phyloP scores from a whole-genome alignment of 768 basidiomycete species.

The Phlegmacium glaucopus region DNA sequence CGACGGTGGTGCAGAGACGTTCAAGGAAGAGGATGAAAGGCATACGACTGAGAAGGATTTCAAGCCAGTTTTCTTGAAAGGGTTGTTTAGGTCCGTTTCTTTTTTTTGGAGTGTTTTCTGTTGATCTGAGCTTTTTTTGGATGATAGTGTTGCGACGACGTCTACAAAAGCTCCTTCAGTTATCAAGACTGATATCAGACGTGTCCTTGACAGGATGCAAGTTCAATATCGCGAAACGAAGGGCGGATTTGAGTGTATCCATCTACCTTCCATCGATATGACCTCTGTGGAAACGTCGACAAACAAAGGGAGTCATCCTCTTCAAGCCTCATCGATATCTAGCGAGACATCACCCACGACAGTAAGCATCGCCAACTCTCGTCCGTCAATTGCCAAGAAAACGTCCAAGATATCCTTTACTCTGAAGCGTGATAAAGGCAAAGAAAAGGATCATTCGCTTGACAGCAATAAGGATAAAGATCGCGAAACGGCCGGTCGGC shows the following conservation, averaged over 20 bases:
- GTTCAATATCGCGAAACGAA: conserved; percentile 91
- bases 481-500: conserved; percentile 30
- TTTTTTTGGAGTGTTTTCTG: conserved; percentile 2
- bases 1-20: conserved; percentile 39
- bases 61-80: conserved; percentile 95
- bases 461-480: conserved; percentile 36
- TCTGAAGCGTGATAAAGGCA: conserved; percentile 52
- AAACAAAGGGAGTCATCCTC: conserved; percentile 24
- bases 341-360: conserved; percentile 42
- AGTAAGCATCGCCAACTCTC: conserved; percentile 24
- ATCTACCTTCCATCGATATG: conserved; percentile 91
- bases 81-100: conserved; percentile 74
- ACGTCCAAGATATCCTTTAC: conserved; percentile 78
- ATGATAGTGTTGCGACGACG: conserved; percentile 93
- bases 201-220: conserved; percentile 91
- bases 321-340: conserved; percentile 39
- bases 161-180: conserved; percentile 80
- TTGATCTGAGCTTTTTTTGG: conserved; percentile 3
- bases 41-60: conserved; percentile 65
- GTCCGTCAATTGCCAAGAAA: conserved; percentile 64
- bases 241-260: conserved; percentile 94
- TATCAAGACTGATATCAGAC: conserved; percentile 81
- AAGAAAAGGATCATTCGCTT: conserved; percentile 42
- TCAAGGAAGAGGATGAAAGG: conserved; percentile 47
- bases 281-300: conserved; percentile 55